Evolutionary conservation across 1,284 basidiomycete species (phyloP), one percentile per base, ranked within the genome.

Genomic region (Xerocomus amazonicus): DNA sequence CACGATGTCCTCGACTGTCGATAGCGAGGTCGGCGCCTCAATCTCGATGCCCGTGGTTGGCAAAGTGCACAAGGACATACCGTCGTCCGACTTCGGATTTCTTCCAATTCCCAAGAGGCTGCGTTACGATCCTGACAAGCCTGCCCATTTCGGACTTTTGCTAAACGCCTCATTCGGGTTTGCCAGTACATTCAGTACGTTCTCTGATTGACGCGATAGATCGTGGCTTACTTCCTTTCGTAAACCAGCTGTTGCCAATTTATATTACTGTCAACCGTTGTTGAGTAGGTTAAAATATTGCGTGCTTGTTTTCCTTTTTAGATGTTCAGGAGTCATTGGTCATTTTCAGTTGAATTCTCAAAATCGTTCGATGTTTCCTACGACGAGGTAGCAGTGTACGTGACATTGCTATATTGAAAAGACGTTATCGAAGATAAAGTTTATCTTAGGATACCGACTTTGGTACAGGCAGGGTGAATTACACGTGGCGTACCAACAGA

Each of bases 201-300:
- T 3, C 9, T 16, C 27, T 32, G 78, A 80, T 50, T 66, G 70
- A 75, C 9, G 48, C 58, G 8, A 9, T 5, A 8, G 14, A 38
- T 32, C 13, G 6, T 35, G 34, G 12, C 16, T 63, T 7, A 61
- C 14, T 9, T 27, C 31, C 32, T 3, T 39, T 14, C 19, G 19
- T 10, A 19, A 32, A 5, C 13, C 19, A 82, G 80, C 67, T 39
- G 79, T 79, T 26, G 75, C 78, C 16, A 89, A 88, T 54, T 60
- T 88, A 43, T 89, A 87, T 59, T 89, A 88, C 55, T 82, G 81
- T 51, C 87, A 86, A 65, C 86, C 87, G 0, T 65, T 89, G 51
- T 67, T 89, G 13, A 83, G 87, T 78, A 64, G 45, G 78, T 59
- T 5, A 38, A 31, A 2, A 5, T 47, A 27, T 12, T 14, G 4